These are phyloP conservation scores for Lipomyces yamanashiensis DNA, from an alignment of 805 yeast species.

Conservation along the genomic window DNA sequence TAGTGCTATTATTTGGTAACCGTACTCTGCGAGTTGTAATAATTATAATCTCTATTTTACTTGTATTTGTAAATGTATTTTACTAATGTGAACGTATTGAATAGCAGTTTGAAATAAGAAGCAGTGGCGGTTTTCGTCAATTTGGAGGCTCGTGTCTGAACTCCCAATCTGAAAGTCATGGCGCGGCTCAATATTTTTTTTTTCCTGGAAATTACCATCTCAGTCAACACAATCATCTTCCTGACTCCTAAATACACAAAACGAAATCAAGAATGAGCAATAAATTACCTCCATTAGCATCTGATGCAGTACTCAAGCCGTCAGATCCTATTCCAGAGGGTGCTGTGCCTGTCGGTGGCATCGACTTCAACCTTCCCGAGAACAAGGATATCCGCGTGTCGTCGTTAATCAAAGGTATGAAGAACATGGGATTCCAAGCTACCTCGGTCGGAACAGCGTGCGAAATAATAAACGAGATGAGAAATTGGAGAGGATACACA, in stretches of 20 bases:
- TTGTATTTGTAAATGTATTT: not conserved
- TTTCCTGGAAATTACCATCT: not conserved
- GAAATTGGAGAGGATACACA: conserved; percentile 82
- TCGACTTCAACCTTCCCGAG: conserved; percentile 81
- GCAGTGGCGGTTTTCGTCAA: not conserved
- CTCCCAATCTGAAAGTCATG: not conserved
- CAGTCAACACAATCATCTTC: not conserved
- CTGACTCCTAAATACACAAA: not conserved
- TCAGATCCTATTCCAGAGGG: conserved; percentile 85
- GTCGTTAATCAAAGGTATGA: conserved; percentile 82
- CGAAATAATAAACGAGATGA: conserved; percentile 90
- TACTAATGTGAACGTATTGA: too few relatives aligned
- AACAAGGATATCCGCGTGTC: conserved; percentile 79
- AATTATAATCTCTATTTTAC: not conserved
- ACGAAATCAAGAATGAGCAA: conserved; percentile 1
- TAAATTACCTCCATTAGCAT: conserved; percentile 53
- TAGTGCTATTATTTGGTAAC: not conserved
- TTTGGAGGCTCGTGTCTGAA: not conserved
- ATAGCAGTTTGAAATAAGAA: too few relatives aligned
- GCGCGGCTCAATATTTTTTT: conserved; percentile 11
- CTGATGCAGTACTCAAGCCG: conserved; percentile 88
- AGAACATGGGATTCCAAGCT: conserved; percentile 96
- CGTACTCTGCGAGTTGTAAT: not conserved
- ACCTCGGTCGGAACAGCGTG: conserved; percentile 84
- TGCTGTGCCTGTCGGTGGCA: conserved; percentile 79